Percentiles rank a stretch among this genome's conserved stretches.
Evolutionary conservation across 2,329 filamentous ascomycete genomes (phyloP).

Genomic region (Huntiella savannae): DNA sequence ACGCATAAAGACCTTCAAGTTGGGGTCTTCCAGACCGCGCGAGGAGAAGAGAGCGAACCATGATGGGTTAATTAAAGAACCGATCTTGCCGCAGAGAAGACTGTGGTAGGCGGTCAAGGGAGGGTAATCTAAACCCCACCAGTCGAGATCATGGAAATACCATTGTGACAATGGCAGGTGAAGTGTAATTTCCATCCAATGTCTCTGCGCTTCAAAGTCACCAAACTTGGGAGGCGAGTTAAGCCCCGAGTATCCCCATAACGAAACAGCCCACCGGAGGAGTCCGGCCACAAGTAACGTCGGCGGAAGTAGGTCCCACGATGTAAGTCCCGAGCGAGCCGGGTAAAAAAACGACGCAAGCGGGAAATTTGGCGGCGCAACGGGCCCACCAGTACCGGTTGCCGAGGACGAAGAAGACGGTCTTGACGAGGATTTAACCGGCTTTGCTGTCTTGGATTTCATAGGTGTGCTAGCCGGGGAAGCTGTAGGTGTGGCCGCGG

Average conservation of each 20-base stretch:
- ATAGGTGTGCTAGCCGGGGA: too few species aligned
- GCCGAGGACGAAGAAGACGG: slow-evolving; percentile 14
- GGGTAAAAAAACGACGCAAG: slow-evolving; percentile 91
- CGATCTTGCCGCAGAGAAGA: slow-evolving; percentile 82
- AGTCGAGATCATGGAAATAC: slow-evolving; percentile 94
- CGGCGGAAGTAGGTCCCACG: slow-evolving; percentile 81
- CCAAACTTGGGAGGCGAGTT: slow-evolving; percentile 77
- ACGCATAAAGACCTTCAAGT: slow-evolving; percentile 87
- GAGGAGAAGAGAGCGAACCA: slow-evolving; percentile 83
- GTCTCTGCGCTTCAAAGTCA: slow-evolving; percentile 92
- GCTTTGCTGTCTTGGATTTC: too few species aligned
- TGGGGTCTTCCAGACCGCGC: slow-evolving; percentile 58
- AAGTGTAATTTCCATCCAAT: slow-evolving; percentile 96
- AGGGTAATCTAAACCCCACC: slow-evolving; percentile 97
- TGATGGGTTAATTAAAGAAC: slow-evolving; percentile 52
- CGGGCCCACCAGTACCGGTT: background rate
- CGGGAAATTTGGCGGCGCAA: slow-evolving; percentile 51
- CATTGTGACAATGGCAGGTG: slow-evolving; percentile 81
- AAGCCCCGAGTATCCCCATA: slow-evolving; percentile 89
- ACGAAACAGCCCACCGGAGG: slow-evolving; percentile 77
- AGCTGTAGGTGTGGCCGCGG: too few species aligned
- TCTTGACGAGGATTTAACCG: slow-evolving; percentile 20
- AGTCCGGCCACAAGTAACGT: slow-evolving; percentile 80
- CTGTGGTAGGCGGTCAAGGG: slow-evolving; percentile 96
- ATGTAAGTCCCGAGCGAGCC: slow-evolving; percentile 60